Percentiles rank a stretch among this genome's conserved stretches.
phyloP scores from a whole-genome alignment of 2,329 filamentous ascomycete species.

The Botrytis cinerea region DNA sequence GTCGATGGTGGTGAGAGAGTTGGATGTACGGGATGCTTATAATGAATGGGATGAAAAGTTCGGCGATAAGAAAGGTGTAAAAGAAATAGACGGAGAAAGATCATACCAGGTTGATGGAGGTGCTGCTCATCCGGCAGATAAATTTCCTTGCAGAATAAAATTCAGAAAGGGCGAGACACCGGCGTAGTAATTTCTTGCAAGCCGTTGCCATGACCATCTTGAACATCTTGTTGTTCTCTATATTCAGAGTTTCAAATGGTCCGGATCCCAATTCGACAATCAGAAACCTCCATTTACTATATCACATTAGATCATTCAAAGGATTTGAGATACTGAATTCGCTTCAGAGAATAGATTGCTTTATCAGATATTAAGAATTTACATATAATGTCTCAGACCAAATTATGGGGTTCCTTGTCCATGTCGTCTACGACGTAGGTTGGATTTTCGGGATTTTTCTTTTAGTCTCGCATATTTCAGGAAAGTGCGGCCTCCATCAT shows the following conservation, averaged over 20 bases:
- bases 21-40: conserved; percentile 49
- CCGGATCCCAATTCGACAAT: background rate
- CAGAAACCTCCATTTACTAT: background rate
- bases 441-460: background rate
- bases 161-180: background rate
- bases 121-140: conserved; percentile 20
- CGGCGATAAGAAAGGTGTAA: conserved; percentile 1
- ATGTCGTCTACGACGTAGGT: background rate
- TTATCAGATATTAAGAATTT: background rate
- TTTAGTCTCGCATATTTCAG: background rate
- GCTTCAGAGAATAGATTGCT: background rate
- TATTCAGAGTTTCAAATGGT: background rate
- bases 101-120: conserved; percentile 32
- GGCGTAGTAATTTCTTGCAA: background rate
- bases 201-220: background rate
- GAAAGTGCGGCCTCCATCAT: too few species aligned
- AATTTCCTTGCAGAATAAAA: conserved; percentile 19
- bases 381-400: background rate
- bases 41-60: conserved; percentile 31
- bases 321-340: background rate
- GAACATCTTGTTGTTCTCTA: background rate
- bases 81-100: conserved; percentile 23
- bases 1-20: conserved; percentile 49
- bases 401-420: background rate
- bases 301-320: background rate